Evolutionary conservation across 331 rosid genomes (phyloP), one percentile per base, ranked within the genome.

Genomic region (Pyrus hybrid): DNA sequence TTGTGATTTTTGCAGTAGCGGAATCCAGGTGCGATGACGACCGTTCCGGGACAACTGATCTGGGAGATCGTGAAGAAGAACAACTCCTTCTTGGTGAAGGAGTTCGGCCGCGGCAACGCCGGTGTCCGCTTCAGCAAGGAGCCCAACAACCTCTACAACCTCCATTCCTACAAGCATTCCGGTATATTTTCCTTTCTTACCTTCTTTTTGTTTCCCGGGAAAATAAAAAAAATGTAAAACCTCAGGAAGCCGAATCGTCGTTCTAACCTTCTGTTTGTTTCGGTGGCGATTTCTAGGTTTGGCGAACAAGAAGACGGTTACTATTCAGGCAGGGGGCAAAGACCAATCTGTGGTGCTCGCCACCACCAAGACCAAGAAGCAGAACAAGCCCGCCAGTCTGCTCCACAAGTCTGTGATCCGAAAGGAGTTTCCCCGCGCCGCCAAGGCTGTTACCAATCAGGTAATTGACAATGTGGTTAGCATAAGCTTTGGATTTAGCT

Each of bases 231-330:
- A 49, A 49, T 16, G 57, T 51, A 51, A 28, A 28, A 11, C 17
- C 10, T 29, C 13, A 11, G 28, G 17, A 66, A n/a, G 2, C 12
- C 9, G 49, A 70, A 14, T 43, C 12, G 45, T 73, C 43, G 2
- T 11, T 62, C 29, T 41, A 10, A 37, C 13, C 45, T 0, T 37
- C 13, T 0, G 45, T 37, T 37, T 37, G 13, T 37, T 37, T 37
- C 13, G 45, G 45, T 37, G 28, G 18, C 17, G 5, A 3, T 14
- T 74, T 3, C 12, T 72, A 95, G 99, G 99, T 43, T 88, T 95
- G 91, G 97, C 98, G 37, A 95, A 95, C 91, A 89, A 85, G 91
- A 95, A 95, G 83, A 95, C 96, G 25, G 92, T 95, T 62, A 87
- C 96, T 22, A 75, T 95, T 82, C 99, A 95, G 79, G 80, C 92